Base-by-base conservation (phyloP, 176 grass and related monocot species). In the Pontederia paniculata region DNA sequence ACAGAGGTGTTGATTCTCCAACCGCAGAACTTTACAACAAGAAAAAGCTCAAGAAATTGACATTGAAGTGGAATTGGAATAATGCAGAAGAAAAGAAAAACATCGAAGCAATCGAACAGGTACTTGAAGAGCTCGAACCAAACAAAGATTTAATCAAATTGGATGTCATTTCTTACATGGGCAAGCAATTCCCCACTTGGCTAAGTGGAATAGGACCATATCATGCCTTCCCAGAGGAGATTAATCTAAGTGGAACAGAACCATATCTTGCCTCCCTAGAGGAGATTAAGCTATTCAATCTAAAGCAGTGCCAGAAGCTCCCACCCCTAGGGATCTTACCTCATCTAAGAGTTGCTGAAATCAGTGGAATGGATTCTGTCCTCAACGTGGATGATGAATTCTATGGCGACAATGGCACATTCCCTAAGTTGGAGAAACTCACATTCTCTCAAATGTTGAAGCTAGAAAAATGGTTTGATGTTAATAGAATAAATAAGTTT, bases 61-160 rank as follows among this genome's bases (percentile, higher is more conserved):
- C 55, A 16, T 61, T 89, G 64, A 47, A n/a, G n/a, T n/a, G n/a
- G n/a, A n/a, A n/a, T n/a, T n/a, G n/a, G n/a, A n/a, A n/a, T n/a
- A n/a, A n/a, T n/a, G n/a, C n/a, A n/a, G n/a, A n/a, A n/a, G n/a
- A n/a, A n/a, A n/a, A n/a, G n/a, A 21, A 31, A 14, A 1, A 8
- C 8, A 1, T 25, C 9, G 23, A 0, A 17, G 21, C 28, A 37
- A 67, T 47, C 25, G 19, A 22, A 44, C 63, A 80, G 73, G 66
- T 80, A 66, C n/a, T n/a, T n/a, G 76, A 88, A 70, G 68, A 56
- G 50, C 67, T 83, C 9, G 3, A 70, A 58, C 85, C 80, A 0
- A 76, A 53, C 65, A 50, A 67, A 76, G 82, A 69, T 55, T 60
- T 88, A 44, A 75, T 63, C 49, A 52, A 66, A 52, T 45, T 88